Evolutionary conservation across 257 asterid species (phyloP), one percentile per base, ranked within the genome.

Genomic region (Nicotiana paniculata): DNA sequence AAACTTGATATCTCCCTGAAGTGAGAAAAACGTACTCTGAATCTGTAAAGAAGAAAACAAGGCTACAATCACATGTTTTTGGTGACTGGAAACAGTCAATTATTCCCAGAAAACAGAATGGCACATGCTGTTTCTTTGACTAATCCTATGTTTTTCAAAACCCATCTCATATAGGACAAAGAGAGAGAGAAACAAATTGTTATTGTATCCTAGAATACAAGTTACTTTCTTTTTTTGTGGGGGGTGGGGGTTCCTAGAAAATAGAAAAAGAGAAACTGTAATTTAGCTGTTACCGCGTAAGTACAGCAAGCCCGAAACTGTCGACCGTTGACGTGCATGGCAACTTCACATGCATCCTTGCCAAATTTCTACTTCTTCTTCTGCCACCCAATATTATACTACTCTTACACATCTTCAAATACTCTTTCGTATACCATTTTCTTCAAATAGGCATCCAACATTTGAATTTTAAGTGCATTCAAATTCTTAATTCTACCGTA

Each of bases 291-390:
- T 30, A 46, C 24, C 79, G 43, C 62, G 62, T 24, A 48, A 48
- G 39, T 46, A 24, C 39, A 24, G 62, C 62, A 74, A 74, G 8
- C 24, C 62, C 62, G 26, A 48, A 74, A 24, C 61, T 48, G 63
- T 26, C 79, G 61, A 33, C 59, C 43, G 62, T 74, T 74, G 63
- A 74, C 79, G 35, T 74, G 35, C 43, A 74, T 48, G 62, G 24
- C 61, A 4, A 72, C 61, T 72, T 46, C 78, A 72, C 78, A 72
- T 72, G 78, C 78, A 43, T 46, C 26, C 3, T 70, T 70, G n/a
- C 3, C 77, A 70, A 70, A 15, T 72, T 72, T 57, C 24, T 72
- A 70, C 77, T 70, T 70, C 43, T 72, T 46, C 37, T 72, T 46
- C 37, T 46, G 37, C 59, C 59, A 12, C 24, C 21, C 58, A 39